phyloP scores from a whole-genome alignment of 2,329 filamentous ascomycete genomes.

The Fusarium pseudocircinatum region DNA sequence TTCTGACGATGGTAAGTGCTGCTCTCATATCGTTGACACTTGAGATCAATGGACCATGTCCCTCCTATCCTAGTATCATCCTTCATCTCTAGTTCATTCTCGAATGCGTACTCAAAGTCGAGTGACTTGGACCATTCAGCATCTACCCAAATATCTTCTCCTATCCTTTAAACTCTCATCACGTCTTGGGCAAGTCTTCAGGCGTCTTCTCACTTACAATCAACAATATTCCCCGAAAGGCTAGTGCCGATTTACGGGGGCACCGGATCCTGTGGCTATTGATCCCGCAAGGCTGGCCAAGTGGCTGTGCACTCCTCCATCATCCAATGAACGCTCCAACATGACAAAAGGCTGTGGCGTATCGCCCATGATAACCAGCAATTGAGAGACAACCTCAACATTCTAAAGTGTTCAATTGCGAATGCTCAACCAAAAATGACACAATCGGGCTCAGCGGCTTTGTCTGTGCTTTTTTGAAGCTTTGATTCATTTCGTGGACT shows the following conservation, averaged over 20 bases:
- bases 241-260: constrained; percentile 16
- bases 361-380: neutral
- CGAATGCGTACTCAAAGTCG: too few species aligned
- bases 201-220: constrained; percentile 4
- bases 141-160: too few species aligned
- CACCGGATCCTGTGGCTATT: neutral
- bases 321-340: neutral
- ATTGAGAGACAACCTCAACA: neutral
- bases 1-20: constrained; percentile 14
- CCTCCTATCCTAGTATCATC: neutral
- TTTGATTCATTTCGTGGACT: neutral
- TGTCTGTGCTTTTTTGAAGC: neutral
- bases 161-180: too few species aligned
- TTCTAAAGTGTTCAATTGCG: constrained; percentile 2
- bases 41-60: neutral
- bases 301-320: neutral
- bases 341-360: constrained; percentile 9
- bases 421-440: constrained; percentile 18
- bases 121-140: neutral
- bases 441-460: constrained; percentile 14
- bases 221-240: constrained; percentile 17
- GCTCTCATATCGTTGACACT: neutral
- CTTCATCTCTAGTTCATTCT: neutral
- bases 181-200: neutral
- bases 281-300: constrained; percentile 6